Evolutionary conservation across 176 grass and related monocot genomes (phyloP).

Genomic region (Lolium rigidum): DNA sequence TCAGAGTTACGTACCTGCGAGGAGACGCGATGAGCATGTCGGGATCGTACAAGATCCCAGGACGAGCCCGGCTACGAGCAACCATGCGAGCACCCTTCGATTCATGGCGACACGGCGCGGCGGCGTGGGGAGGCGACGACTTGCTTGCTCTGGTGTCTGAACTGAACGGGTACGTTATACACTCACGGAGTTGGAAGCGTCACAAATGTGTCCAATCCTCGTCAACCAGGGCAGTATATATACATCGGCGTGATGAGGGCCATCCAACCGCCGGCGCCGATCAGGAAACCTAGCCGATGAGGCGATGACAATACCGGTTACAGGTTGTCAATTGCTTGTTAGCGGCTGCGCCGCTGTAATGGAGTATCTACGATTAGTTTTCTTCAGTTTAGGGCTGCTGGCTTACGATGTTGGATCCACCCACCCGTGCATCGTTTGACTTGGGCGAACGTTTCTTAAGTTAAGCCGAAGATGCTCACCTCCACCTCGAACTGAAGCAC

Average conservation of each 20-base stretch:
- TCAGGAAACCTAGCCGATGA: background rate
- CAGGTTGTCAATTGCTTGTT: background rate
- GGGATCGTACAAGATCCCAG: background rate
- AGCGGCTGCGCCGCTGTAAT: background rate
- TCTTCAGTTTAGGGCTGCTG: background rate
- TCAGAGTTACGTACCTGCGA: background rate
- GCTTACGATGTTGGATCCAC: background rate
- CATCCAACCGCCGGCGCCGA: background rate
- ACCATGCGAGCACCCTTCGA: background rate
- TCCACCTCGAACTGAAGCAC: background rate
- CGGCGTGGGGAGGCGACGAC: background rate
- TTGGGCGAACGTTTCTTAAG: background rate
- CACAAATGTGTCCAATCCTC: background rate
- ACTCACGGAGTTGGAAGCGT: background rate
- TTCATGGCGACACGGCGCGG: background rate
- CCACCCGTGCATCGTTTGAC: slow-evolving; percentile 12
- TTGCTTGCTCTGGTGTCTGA: background rate
- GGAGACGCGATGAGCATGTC: background rate
- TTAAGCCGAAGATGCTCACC: background rate
- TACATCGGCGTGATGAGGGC: background rate
- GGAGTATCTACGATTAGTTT: background rate
- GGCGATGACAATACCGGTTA: no score
- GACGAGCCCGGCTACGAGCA: background rate
- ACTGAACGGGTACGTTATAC: background rate
- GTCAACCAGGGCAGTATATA: background rate